Conservation (phyloP, 495 filamentous ascomycete genomes). For the Podospora fimiseda region DNA sequence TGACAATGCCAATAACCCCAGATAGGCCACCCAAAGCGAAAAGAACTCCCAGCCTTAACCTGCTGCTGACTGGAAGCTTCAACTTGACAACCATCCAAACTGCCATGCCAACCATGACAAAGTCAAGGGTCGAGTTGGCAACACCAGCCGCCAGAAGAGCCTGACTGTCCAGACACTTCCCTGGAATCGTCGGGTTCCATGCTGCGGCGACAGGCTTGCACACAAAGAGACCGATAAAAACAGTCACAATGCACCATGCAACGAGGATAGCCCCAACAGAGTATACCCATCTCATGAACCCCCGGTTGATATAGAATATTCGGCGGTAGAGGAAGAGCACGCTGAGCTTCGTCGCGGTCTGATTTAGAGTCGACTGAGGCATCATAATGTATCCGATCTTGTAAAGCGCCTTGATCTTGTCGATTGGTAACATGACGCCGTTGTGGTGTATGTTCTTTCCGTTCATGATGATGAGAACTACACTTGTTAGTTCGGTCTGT, state of each 20-base stretch:
- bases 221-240: not conserved
- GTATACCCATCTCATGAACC: not conserved
- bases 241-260: not conserved
- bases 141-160: not conserved
- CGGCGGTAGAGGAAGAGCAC: not conserved
- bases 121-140: not conserved
- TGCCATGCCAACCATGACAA: not conserved
- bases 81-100: not conserved
- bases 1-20: not conserved
- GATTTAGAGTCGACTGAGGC: not conserved
- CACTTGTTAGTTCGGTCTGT: not conserved
- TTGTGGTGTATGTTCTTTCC: not conserved
- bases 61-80: not conserved
- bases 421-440: not conserved
- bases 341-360: not conserved
- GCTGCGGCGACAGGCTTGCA: not conserved
- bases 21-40: not conserved
- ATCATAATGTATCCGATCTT: not conserved
- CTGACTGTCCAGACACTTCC: not conserved
- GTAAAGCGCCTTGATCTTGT: not conserved
- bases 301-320: not conserved
- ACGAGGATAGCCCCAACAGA: not conserved
- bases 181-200: not conserved
- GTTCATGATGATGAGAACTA: not conserved
- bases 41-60: not conserved